phyloP scores from a whole-genome alignment of 768 basidiomycete species.

The Hygrocybe coccinea region DNA sequence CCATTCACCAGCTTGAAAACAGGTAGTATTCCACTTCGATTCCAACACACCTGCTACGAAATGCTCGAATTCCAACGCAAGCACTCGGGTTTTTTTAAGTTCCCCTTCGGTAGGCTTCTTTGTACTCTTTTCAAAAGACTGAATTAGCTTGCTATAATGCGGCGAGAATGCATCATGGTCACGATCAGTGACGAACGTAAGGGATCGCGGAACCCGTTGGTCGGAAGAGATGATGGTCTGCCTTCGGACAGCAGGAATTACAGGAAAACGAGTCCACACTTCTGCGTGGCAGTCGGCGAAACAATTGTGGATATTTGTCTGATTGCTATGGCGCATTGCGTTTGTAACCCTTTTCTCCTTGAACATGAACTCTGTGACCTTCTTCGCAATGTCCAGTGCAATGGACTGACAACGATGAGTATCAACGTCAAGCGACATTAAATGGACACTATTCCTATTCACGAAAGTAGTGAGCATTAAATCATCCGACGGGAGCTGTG shows the following conservation, averaged over 20 bases:
- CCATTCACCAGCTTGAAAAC: constrained; percentile 52
- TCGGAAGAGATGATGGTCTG: constrained; percentile 36
- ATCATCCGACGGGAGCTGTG: constrained; percentile 17
- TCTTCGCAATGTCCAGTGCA: constrained; percentile 49
- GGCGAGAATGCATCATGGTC: constrained; percentile 32
- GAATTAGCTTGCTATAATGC: constrained; percentile 45
- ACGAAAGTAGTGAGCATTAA: constrained; percentile 43
- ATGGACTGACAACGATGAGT: constrained; percentile 36
- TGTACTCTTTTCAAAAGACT: constrained; percentile 43
- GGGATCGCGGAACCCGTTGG: constrained; percentile 27
- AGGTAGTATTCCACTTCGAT: constrained; percentile 32
- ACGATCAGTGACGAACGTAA: constrained; percentile 43
- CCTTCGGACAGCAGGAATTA: constrained; percentile 47
- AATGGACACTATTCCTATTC: constrained; percentile 38
- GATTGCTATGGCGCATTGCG: constrained; percentile 10
- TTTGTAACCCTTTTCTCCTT: constrained; percentile 34
- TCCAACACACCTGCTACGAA: constrained; percentile 19
- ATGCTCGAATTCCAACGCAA: constrained; percentile 25
- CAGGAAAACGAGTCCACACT: constrained; percentile 59
- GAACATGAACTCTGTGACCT: constrained; percentile 54
- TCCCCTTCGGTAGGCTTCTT: constrained; percentile 48
- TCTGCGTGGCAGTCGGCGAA: constrained; percentile 52
- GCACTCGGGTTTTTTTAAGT: constrained; percentile 36
- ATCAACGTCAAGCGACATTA: constrained; percentile 37
- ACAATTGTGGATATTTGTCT: constrained; percentile 39